These are phyloP conservation scores for Mesostigma viride DNA, from an alignment of 139 green algal species.

Conservation along the genomic window DNA sequence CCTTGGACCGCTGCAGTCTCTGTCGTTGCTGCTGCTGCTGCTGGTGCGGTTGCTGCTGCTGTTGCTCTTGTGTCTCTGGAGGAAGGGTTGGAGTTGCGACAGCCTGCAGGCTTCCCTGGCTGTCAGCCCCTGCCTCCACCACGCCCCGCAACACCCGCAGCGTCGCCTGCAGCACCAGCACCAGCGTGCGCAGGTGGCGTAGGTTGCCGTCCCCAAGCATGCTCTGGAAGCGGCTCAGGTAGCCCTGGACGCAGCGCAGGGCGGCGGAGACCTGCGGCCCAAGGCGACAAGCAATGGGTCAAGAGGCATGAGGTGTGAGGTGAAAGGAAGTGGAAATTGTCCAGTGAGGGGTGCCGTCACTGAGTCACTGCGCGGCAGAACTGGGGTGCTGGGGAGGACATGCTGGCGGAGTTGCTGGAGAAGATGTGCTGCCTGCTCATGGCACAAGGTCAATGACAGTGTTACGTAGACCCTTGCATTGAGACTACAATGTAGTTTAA, in stretches of 20 bases:
- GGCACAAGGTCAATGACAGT: too few relatives aligned
- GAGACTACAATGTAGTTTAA: too few relatives aligned
- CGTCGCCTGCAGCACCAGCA: conserved; percentile 13
- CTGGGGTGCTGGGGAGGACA: too few relatives aligned
- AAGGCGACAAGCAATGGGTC: not conserved
- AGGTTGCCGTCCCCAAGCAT: conserved; percentile 57
- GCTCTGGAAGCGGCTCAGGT: conserved; percentile 59
- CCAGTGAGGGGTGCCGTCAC: not conserved
- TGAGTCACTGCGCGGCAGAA: conserved; percentile 2
- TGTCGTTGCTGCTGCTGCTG: not conserved
- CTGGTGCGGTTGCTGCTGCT: not conserved
- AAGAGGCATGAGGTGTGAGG: too few relatives aligned
- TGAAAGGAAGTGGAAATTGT: not conserved
- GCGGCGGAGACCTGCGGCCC: not conserved
- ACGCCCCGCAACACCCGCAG: not conserved
- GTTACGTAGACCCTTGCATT: too few relatives aligned
- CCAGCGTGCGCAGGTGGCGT: conserved; percentile 53
- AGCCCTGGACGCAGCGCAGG: conserved; percentile 21
- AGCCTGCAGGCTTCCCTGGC: not conserved
- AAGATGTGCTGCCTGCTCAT: too few relatives aligned
- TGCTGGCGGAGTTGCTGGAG: too few relatives aligned
- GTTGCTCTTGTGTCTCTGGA: not conserved
- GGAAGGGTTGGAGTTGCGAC: not conserved
- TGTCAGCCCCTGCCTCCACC: not conserved
- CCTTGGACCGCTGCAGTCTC: not conserved